Percentiles rank a stretch among this genome's conserved stretches.
Evolutionary conservation across 2,329 filamentous ascomycete species (phyloP).

Genomic region (Fusarium sp.): DNA sequence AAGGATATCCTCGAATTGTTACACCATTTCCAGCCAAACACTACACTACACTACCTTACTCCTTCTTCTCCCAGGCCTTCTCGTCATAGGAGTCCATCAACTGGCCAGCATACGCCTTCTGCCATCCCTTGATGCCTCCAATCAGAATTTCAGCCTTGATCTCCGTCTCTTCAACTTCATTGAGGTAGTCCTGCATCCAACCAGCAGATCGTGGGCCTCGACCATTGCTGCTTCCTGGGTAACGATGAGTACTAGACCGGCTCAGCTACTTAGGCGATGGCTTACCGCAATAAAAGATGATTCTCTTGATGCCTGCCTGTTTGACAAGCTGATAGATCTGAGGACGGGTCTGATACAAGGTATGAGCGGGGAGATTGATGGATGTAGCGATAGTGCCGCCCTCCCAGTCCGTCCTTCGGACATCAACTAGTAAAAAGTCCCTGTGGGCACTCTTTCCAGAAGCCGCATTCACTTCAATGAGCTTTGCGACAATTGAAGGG

Average conservation of each 20-base stretch:
- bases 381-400: conserved; percentile 69
- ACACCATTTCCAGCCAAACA: conserved; percentile 13
- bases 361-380: conserved; percentile 66
- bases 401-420: conserved; percentile 63
- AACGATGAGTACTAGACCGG: background rate
- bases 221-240: conserved; percentile 59
- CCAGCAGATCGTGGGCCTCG: conserved; percentile 62
- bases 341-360: conserved; percentile 60
- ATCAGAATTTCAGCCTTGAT: conserved; percentile 58
- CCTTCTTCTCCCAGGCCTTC: conserved; percentile 46
- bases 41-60: conserved; percentile 31
- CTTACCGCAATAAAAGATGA: conserved; percentile 67
- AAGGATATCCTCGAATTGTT: conserved; percentile 35
- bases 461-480: conserved; percentile 52
- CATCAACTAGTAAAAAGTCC: conserved; percentile 60
- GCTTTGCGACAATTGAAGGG: conserved; percentile 51
- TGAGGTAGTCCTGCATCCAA: conserved; percentile 66
- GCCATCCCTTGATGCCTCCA: conserved; percentile 66
- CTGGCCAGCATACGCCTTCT: conserved; percentile 56
- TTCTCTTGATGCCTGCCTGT: conserved; percentile 56
- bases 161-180: conserved; percentile 53
- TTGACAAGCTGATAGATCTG: conserved; percentile 60
- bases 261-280: background rate
- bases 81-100: conserved; percentile 63
- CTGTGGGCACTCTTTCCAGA: conserved; percentile 40